These are phyloP conservation scores for Pichia membranifaciens DNA, from an alignment of 805 yeast genomes.

Conservation along the genomic window DNA sequence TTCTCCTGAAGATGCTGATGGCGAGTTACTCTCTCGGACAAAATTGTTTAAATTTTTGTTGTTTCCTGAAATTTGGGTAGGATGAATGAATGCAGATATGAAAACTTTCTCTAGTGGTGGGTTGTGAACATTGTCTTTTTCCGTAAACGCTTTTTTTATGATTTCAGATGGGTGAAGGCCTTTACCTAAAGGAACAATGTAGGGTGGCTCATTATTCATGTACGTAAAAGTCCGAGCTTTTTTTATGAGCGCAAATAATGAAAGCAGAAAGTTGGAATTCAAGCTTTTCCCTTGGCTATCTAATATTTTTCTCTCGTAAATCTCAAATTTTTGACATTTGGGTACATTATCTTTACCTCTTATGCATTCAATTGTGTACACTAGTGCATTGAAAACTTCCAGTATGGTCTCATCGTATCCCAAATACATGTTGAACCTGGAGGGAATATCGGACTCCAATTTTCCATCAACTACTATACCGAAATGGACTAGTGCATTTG, in stretches of 20 bases:
- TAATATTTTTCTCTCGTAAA: slow-evolving; percentile 7
- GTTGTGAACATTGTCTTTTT: slow-evolving; percentile 19
- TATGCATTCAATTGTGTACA: slow-evolving; percentile 26
- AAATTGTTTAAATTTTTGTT: too few relatives aligned
- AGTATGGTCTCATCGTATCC: slow-evolving; percentile 33
- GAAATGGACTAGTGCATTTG: slow-evolving; percentile 21
- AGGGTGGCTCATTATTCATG: slow-evolving; percentile 28
- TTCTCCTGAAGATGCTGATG: too few relatives aligned
- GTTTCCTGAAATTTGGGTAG: slow-evolving; percentile 1
- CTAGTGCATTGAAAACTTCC: slow-evolving; percentile 29
- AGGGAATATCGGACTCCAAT: slow-evolving; percentile 7
- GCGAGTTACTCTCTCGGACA: neutral
- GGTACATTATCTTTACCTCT: slow-evolving; percentile 9
- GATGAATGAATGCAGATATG: slow-evolving; percentile 10
- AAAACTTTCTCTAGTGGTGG: slow-evolving; percentile 1
- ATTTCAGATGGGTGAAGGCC: slow-evolving; percentile 29
- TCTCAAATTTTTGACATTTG: neutral
- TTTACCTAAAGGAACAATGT: slow-evolving; percentile 24
- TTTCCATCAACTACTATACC: slow-evolving; percentile 29
- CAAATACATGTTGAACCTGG: slow-evolving; percentile 26
- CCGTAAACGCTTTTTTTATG: slow-evolving; percentile 19
- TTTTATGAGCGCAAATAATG: slow-evolving; percentile 16
- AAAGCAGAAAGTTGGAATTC: slow-evolving; percentile 15
- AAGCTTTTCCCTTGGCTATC: slow-evolving; percentile 16
- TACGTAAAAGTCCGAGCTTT: slow-evolving; percentile 27